phyloP scores from a whole-genome alignment of 768 basidiomycete species.

The Rhodotorula sphaerocarpa region DNA sequence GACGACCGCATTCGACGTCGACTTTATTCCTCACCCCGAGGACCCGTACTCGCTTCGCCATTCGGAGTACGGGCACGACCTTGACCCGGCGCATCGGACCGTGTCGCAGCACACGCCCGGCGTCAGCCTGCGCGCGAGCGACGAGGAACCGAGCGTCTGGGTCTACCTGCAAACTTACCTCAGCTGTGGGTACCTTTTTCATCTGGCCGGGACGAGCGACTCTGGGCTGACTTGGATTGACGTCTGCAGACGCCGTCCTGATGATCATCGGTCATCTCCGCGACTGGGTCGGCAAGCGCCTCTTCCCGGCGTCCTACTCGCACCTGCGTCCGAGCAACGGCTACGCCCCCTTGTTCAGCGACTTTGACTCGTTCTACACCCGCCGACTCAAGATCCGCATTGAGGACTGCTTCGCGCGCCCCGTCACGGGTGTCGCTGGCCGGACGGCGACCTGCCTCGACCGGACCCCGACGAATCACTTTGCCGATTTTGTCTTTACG shows the following conservation, averaged over 20 bases:
- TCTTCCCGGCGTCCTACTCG: constrained; percentile 59
- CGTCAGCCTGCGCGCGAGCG: constrained; percentile 43
- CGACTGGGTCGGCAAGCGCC: constrained; percentile 86
- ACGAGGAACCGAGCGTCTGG: constrained; percentile 85
- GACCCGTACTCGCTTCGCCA: constrained; percentile 27
- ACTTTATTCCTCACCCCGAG: constrained; percentile 19
- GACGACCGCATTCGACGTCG: constrained; percentile 32
- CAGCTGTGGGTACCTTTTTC: constrained; percentile 37
- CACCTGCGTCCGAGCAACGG: constrained; percentile 80
- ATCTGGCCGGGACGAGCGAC: neutral
- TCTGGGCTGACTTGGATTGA: neutral
- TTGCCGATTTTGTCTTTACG: constrained; percentile 52
- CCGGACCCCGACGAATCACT: constrained; percentile 71
- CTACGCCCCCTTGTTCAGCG: constrained; percentile 90
- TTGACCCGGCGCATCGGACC: constrained; percentile 31
- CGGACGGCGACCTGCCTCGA: constrained; percentile 81
- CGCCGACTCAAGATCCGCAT: constrained; percentile 87
- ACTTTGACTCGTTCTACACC: constrained; percentile 99
- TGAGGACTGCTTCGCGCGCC: constrained; percentile 89
- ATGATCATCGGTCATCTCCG: constrained; percentile 85
- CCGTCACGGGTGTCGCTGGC: constrained; percentile 88
- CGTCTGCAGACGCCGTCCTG: constrained; percentile 72
- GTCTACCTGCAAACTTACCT: constrained; percentile 85
- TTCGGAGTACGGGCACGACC: constrained; percentile 36
- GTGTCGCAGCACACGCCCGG: constrained; percentile 41